A percentile compares a stretch with the other conserved stretches of the same genome.
These are phyloP conservation scores for Megacollybia marginata DNA, from an alignment of 768 basidiomycete genomes.

Conservation along the genomic window DNA sequence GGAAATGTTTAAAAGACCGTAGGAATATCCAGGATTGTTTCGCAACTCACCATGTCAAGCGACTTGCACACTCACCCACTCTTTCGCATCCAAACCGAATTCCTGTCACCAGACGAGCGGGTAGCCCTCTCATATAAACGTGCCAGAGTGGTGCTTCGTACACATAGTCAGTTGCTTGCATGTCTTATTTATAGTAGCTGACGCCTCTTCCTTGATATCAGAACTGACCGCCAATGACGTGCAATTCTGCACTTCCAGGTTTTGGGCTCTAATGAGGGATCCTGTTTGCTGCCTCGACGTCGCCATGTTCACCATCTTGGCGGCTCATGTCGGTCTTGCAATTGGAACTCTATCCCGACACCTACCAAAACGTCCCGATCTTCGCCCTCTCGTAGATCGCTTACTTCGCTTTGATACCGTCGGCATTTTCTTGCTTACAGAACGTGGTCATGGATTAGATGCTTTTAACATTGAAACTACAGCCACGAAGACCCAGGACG, in stretches of 20 bases:
- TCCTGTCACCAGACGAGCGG: slow-evolving; percentile 37
- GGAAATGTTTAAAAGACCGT: too few relatives aligned
- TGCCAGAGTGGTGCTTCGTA: slow-evolving; percentile 39
- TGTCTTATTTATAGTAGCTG: background rate
- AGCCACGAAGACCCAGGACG: slow-evolving; percentile 39
- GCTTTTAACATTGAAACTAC: slow-evolving; percentile 58
- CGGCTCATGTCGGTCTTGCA: slow-evolving; percentile 42
- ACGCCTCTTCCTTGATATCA: slow-evolving; percentile 10
- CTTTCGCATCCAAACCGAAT: slow-evolving; percentile 35
- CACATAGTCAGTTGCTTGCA: slow-evolving; percentile 31
- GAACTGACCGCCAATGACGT: slow-evolving; percentile 40
- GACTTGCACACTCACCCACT: slow-evolving; percentile 37
- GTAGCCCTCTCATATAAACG: slow-evolving; percentile 43
- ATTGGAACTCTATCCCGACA: slow-evolving; percentile 50
- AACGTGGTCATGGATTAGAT: slow-evolving; percentile 55
- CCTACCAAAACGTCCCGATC: slow-evolving; percentile 39
- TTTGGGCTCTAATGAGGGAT: slow-evolving; percentile 48
- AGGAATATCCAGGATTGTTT: too few relatives aligned
- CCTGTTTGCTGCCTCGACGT: slow-evolving; percentile 43
- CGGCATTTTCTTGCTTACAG: slow-evolving; percentile 46
- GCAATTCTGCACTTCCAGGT: slow-evolving; percentile 37
- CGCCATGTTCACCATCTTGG: slow-evolving; percentile 46
- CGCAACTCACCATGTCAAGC: slow-evolving; percentile 8
- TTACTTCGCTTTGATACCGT: slow-evolving; percentile 47
- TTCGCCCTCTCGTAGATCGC: slow-evolving; percentile 38